Percentiles rank a stretch among this genome's conserved stretches.
phyloP scores from a whole-genome alignment of 2,329 filamentous ascomycete species.

The Fusarium agapanthi region DNA sequence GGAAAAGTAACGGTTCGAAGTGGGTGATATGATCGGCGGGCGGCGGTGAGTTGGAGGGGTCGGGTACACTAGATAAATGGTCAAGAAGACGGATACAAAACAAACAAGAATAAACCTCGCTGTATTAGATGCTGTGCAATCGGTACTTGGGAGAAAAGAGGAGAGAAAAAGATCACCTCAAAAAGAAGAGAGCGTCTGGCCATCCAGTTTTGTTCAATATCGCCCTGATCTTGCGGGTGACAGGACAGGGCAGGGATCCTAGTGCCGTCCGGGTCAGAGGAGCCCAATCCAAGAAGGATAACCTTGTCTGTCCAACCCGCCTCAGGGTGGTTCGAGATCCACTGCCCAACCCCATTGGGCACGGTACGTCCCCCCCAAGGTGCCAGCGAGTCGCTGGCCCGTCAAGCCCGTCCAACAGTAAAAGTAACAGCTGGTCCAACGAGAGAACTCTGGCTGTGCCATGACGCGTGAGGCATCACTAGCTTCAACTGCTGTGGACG shows the following conservation, averaged over 20 bases:
- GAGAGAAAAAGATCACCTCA: slow-evolving; percentile 15
- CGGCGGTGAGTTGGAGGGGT: slow-evolving; percentile 20
- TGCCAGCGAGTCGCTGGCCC: background rate
- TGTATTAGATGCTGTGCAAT: slow-evolving; percentile 13
- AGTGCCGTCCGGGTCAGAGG: slow-evolving; percentile 19
- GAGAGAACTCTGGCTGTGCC: background rate
- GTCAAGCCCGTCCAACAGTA: background rate
- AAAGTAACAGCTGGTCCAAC: slow-evolving; percentile 32
- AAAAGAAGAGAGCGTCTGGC: slow-evolving; percentile 2
- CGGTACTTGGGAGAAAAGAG: slow-evolving; percentile 7
- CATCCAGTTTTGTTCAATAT: slow-evolving; percentile 22
- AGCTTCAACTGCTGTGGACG: background rate
- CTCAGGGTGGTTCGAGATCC: slow-evolving; percentile 37
- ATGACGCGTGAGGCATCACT: slow-evolving; percentile 28
- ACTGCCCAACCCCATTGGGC: slow-evolving; percentile 40
- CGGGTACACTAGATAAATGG: slow-evolving; percentile 30
- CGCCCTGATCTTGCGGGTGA: slow-evolving; percentile 7
- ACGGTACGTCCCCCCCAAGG: slow-evolving; percentile 26
- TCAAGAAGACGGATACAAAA: slow-evolving; percentile 1
- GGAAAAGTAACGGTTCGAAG: background rate
- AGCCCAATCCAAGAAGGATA: slow-evolving; percentile 38
- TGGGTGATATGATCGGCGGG: slow-evolving; percentile 23
- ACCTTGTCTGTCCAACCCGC: slow-evolving; percentile 31
- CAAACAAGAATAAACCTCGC: slow-evolving; percentile 3
- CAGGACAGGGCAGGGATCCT: slow-evolving; percentile 8